These are phyloP conservation scores for Mercurialis annua DNA, from an alignment of 345 rosid species.

Conservation along the genomic window DNA sequence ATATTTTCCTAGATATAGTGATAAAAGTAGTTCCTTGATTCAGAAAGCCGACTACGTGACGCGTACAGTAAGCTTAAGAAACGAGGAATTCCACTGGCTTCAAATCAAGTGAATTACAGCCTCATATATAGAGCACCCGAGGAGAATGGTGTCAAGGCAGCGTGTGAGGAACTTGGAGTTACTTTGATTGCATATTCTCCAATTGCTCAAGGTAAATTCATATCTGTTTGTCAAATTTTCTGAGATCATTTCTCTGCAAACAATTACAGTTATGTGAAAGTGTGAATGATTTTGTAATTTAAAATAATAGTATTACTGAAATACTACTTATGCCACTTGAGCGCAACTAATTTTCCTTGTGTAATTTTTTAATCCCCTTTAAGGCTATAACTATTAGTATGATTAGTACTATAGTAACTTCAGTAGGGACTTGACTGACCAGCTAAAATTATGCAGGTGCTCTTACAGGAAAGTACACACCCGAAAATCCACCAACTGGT, in stretches of 20 bases:
- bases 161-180: slow-evolving; percentile 92
- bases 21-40: slow-evolving; percentile 13
- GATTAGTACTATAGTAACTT: not conserved
- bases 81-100: slow-evolving; percentile 91
- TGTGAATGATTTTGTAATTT: not conserved
- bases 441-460: slow-evolving; percentile 47
- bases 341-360: too few relatives aligned
- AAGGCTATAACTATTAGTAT: not conserved
- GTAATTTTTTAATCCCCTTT: too few relatives aligned
- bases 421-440: not conserved
- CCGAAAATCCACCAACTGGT: slow-evolving; percentile 80
- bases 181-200: slow-evolving; percentile 92
- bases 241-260: not conserved
- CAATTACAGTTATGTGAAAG: too few relatives aligned
- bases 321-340: too few relatives aligned
- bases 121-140: slow-evolving; percentile 84
- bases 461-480: slow-evolving; percentile 92
- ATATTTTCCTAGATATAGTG: slow-evolving; percentile 3
- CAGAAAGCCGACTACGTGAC: slow-evolving; percentile 74
- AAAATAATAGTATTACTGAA: too few relatives aligned
- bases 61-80: slow-evolving; percentile 75
- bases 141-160: slow-evolving; percentile 81
- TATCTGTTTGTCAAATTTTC: slow-evolving; percentile 9
- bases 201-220: slow-evolving; percentile 76
- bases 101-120: slow-evolving; percentile 97